phyloP scores from a whole-genome alignment of 2,329 filamentous ascomycete species.

The Colletotrichum gigasporum region DNA sequence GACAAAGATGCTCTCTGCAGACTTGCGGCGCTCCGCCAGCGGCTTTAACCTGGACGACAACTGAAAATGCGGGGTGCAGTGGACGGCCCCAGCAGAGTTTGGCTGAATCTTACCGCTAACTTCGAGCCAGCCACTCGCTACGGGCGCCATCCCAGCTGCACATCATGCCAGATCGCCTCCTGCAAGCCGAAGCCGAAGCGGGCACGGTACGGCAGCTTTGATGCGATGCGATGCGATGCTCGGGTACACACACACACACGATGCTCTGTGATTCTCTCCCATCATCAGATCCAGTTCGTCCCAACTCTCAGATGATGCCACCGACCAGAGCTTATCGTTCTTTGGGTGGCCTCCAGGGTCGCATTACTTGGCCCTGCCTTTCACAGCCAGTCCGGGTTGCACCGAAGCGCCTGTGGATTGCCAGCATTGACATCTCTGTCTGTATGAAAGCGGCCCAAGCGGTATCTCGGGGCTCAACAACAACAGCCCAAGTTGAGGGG shows the following conservation, averaged over 20 bases:
- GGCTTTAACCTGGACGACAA: neutral
- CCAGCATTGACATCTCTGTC: neutral
- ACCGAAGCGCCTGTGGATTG: neutral
- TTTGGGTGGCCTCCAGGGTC: neutral
- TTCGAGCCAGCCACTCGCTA: neutral
- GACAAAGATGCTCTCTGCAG: neutral
- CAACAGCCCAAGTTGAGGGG: neutral
- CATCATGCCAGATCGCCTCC: conserved; percentile 30
- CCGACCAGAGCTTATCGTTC: neutral
- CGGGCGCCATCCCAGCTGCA: conserved; percentile 4
- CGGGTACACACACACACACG: too few relatives aligned
- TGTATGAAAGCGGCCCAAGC: conserved; percentile 6
- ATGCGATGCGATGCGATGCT: too few relatives aligned
- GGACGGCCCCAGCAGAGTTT: neutral
- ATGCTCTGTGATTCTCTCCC: neutral
- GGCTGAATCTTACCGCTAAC: neutral
- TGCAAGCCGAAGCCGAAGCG: conserved; percentile 18
- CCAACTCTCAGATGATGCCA: conserved; percentile 18
- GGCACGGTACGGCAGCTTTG: neutral
- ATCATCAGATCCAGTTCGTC: conserved; percentile 26
- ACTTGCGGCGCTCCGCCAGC: conserved; percentile 13
- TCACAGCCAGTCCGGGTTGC: neutral
- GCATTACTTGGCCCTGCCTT: neutral
- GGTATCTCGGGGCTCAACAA: conserved; percentile 1
- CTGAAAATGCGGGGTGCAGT: conserved; percentile 24